These are phyloP conservation scores for Kwoniella heveanensis DNA, from an alignment of 768 basidiomycete genomes.

Conservation along the genomic window DNA sequence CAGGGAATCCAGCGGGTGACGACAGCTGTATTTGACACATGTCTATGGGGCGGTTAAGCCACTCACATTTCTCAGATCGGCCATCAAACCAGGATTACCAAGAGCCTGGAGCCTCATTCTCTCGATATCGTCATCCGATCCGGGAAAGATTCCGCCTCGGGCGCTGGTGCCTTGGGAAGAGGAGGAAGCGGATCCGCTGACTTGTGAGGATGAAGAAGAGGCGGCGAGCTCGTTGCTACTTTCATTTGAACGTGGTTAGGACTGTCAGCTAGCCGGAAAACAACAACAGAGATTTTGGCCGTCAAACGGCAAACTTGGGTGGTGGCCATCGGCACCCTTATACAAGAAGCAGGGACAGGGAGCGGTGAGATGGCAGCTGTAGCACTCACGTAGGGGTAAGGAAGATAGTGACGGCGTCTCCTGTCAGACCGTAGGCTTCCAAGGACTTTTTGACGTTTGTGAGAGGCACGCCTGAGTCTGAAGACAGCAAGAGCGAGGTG, in stretches of 20 bases:
- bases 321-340: too few relatives aligned
- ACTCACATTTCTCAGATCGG: conserved; percentile 68
- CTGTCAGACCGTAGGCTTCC: conserved; percentile 48
- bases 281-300: too few relatives aligned
- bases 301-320: too few relatives aligned
- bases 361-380: neutral
- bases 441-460: conserved; percentile 34
- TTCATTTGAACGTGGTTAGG: too few relatives aligned
- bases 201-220: conserved; percentile 25
- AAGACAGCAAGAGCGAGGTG: conserved; percentile 29
- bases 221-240: neutral
- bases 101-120: conserved; percentile 86
- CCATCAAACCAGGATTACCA: conserved; percentile 79
- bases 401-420: conserved; percentile 43
- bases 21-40: too few relatives aligned
- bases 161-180: conserved; percentile 13
- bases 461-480: conserved; percentile 43
- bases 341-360: neutral
- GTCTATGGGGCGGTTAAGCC: too few relatives aligned
- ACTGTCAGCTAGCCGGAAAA: too few relatives aligned
- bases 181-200: conserved; percentile 5
- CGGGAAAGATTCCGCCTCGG: neutral
- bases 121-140: conserved; percentile 76
- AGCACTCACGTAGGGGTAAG: conserved; percentile 43
- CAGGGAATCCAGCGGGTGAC: too few relatives aligned